Evolutionary conservation across 192 early-diverging fungal species (phyloP).

Genomic region (Gaertneriomyces sp.): DNA sequence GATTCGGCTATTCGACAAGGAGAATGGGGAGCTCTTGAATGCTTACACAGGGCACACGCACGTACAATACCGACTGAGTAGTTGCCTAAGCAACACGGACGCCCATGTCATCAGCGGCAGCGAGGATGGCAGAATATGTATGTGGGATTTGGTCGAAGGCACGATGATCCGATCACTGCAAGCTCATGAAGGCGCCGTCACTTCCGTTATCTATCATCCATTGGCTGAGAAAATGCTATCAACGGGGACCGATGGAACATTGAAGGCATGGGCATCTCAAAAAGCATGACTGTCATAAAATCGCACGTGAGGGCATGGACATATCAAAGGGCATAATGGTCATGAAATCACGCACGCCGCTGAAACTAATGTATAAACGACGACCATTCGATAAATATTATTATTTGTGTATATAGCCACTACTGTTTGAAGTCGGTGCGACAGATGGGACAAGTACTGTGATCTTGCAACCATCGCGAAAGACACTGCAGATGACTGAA

Average conservation of each 20-base stretch:
- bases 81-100: conserved; percentile 67
- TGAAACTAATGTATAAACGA: too few species aligned
- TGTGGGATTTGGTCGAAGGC: conserved; percentile 82
- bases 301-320: background rate
- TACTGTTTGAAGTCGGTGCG: background rate
- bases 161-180: conserved; percentile 38
- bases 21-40: conserved; percentile 66
- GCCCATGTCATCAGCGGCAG: conserved; percentile 77
- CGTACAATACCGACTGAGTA: conserved; percentile 68
- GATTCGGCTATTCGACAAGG: conserved; percentile 80
- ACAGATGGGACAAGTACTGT: conserved; percentile 13
- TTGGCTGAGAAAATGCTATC: conserved; percentile 57
- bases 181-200: conserved; percentile 62
- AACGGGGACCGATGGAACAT: conserved; percentile 62
- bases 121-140: conserved; percentile 81
- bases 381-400: too few species aligned
- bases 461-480: conserved; percentile 8
- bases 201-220: conserved; percentile 69
- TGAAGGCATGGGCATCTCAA: conserved; percentile 54
- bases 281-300: background rate
- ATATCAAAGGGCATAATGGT: too few species aligned
- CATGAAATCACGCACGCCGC: too few species aligned
- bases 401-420: too few species aligned
- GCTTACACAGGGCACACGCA: conserved; percentile 83
- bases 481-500: conserved; percentile 5